These are phyloP conservation scores for Cochlearia excelsa DNA, from an alignment of 345 rosid genomes.

Conservation along the genomic window DNA sequence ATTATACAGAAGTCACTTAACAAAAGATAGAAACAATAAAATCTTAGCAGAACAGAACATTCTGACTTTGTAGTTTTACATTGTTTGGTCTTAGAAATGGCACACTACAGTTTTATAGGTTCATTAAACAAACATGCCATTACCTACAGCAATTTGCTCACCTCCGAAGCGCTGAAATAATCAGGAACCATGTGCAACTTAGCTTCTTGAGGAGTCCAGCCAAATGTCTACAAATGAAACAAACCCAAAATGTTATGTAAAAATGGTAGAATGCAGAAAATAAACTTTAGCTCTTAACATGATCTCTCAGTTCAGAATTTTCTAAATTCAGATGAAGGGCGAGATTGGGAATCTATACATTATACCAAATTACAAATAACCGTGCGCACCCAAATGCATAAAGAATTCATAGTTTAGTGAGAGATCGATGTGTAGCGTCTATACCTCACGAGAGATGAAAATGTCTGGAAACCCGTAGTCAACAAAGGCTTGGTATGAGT, in stretches of 20 bases:
- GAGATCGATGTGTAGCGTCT: slow-evolving; percentile 2
- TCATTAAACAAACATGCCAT: slow-evolving; percentile 13
- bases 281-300: neutral
- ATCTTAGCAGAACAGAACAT: neutral
- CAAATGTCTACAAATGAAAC: slow-evolving; percentile 61
- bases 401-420: slow-evolving; percentile 11
- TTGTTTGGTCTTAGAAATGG: slow-evolving; percentile 12
- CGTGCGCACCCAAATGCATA: neutral
- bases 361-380: slow-evolving; percentile 2
- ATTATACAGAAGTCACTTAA: neutral
- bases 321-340: neutral
- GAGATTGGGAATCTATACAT: neutral
- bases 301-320: neutral
- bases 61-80: slow-evolving; percentile 8
- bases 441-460: slow-evolving; percentile 97
- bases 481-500: slow-evolving; percentile 70
- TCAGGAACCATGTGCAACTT: slow-evolving; percentile 87
- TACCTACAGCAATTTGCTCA: slow-evolving; percentile 37
- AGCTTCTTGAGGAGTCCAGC: slow-evolving; percentile 93
- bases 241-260: slow-evolving; percentile 17
- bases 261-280: neutral
- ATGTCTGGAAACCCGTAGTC: slow-evolving; percentile 87
- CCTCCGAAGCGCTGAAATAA: slow-evolving; percentile 87
- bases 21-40: neutral
- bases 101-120: slow-evolving; percentile 12